Evolutionary conservation across 345 rosid species (phyloP), one percentile per base, ranked within the genome.

Genomic region (Leavenworthia alabamica): DNA sequence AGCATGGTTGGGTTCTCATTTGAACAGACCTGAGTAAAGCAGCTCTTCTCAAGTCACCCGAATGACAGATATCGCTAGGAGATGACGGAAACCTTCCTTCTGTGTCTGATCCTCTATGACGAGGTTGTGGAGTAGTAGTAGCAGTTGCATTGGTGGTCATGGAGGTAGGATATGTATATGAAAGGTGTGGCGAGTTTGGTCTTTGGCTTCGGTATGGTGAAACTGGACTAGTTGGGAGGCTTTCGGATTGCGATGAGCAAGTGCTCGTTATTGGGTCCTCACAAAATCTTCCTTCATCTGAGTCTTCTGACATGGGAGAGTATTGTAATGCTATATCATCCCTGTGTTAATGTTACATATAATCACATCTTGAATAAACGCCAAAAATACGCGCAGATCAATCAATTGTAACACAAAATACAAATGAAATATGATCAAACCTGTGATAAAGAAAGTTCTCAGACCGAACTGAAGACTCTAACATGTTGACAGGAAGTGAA

Each of bases 221-320:
- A 72, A 86, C 95, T 2, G 96, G 97, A 79, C 97, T 88, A 16
- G 80, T 81, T 1, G 95, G 87, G n/a, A 68, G 73, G 70, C 89
- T 88, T 13, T 88, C 96, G 11, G 90, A 72, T 52, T 83, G 96
- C 24, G 85, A 78, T 11, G 83, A 80, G 79, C 79, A 72, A 65
- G 74, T 71, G 65, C 66, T 78, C 35, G 56, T 32, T 54, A 70
- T 24, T 26, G 78, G 70, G 37, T 78, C 74, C 55, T 93, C 95
- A 7, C 77, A 79, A 64, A 77, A 84, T 53, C 92, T 77, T 0
- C 72, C 77, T 60, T 90, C 96, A 20, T 90, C 97, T 0, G 83
- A 89, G 69, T 90, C 97, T 67, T 94, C 97, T 33, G 93, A 94
- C 96, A 88, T 90, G 16, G 95, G 97, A 39, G 97, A 94, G 75